A percentile compares a stretch with the other conserved stretches of the same genome.
phyloP scores from a whole-genome alignment of 2,329 filamentous ascomycete genomes.

The Tolypocladium sp. region DNA sequence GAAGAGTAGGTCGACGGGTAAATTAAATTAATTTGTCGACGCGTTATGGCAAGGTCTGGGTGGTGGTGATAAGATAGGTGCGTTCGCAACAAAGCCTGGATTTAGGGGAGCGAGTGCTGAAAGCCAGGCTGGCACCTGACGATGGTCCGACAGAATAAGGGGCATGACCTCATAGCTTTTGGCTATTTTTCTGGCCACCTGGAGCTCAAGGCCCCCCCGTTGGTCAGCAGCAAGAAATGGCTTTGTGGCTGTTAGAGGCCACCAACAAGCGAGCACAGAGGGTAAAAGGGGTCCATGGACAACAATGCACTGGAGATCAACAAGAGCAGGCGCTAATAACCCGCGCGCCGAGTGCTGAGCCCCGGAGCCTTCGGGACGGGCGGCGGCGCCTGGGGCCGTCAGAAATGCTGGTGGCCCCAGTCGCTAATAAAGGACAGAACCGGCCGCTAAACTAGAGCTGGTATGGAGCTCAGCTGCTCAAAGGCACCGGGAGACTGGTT shows the following conservation, averaged over 20 bases:
- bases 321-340: background rate
- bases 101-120: background rate
- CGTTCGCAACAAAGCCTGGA: background rate
- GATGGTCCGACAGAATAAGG: background rate
- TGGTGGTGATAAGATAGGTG: background rate
- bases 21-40: constrained; percentile 1
- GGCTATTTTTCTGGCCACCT: background rate
- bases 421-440: background rate
- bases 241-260: background rate
- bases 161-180: background rate
- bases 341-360: background rate
- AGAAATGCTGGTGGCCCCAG: background rate
- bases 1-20: background rate
- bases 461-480: background rate
- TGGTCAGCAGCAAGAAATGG: background rate
- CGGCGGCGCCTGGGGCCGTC: background rate
- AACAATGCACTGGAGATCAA: background rate
- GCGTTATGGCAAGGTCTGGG: background rate
- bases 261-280: background rate
- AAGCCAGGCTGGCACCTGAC: background rate
- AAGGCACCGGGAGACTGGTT: background rate
- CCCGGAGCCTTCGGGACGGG: background rate
- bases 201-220: background rate
- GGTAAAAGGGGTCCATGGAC: too few species aligned
- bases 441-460: background rate